A percentile compares a stretch with the other conserved stretches of the same genome.
These are phyloP conservation scores for Trichophyton schoenleinii DNA, from an alignment of 2,329 filamentous ascomycete genomes.

Conservation along the genomic window DNA sequence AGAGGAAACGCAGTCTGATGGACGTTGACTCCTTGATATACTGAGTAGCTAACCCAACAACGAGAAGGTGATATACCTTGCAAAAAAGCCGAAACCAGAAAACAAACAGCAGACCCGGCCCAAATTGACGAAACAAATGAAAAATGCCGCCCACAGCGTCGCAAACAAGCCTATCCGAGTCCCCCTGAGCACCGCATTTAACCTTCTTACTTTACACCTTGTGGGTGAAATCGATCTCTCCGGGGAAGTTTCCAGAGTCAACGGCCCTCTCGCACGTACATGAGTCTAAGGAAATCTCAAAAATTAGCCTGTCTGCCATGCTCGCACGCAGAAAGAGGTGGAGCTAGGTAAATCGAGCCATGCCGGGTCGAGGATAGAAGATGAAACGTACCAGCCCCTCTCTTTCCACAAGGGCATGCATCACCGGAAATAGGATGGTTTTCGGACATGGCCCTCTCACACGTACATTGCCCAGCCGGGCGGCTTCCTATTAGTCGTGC, in stretches of 20 bases:
- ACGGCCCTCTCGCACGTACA: conserved; percentile 74
- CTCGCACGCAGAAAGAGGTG: background rate
- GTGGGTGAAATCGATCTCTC: conserved; percentile 83
- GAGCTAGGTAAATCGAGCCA: background rate
- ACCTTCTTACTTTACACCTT: conserved; percentile 28
- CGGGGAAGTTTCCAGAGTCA: conserved; percentile 48
- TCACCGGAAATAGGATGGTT: conserved; percentile 50
- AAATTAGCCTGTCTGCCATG: background rate
- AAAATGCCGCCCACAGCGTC: background rate
- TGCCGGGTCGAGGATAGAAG: background rate
- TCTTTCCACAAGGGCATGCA: conserved; percentile 65
- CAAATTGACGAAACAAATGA: background rate
- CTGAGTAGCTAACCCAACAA: background rate
- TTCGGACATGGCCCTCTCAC: conserved; percentile 57
- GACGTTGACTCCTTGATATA: background rate
- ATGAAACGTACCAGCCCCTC: conserved; percentile 50
- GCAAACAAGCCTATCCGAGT: background rate
- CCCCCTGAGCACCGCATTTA: background rate
- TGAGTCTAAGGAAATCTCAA: conserved; percentile 36
- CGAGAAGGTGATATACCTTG: too few species aligned
- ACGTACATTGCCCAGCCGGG: conserved; percentile 69
- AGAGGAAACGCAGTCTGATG: background rate
- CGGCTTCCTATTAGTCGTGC: conserved; percentile 43
- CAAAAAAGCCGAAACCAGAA: background rate
- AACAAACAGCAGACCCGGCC: background rate